Conservation (phyloP, 139 green algal genomes). For the Tetradesmus lagerheimii region DNA sequence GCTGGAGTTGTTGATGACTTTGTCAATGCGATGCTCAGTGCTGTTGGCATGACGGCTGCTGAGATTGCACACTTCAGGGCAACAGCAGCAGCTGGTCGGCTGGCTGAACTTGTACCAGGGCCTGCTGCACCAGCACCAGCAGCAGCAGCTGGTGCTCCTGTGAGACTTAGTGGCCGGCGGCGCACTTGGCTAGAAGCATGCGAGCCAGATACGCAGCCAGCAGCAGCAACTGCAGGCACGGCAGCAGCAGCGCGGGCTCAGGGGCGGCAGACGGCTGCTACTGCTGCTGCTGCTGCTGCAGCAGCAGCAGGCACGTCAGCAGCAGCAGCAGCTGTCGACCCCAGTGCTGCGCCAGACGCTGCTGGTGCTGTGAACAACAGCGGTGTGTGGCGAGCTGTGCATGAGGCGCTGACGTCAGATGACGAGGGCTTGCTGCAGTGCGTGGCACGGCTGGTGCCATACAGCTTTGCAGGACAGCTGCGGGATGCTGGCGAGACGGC, state of each 20-base stretch:
- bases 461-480: not conserved
- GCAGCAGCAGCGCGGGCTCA: slow-evolving; percentile 2
- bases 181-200: slow-evolving; percentile 14
- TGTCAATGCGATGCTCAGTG: not conserved
- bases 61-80: not conserved
- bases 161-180: not conserved
- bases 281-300: not conserved
- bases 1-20: not conserved
- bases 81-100: not conserved
- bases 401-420: slow-evolving; percentile 39
- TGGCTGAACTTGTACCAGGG: not conserved
- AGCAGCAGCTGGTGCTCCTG: not conserved
- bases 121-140: not conserved
- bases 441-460: slow-evolving; percentile 35
- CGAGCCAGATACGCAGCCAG: not conserved
- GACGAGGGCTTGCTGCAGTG: slow-evolving; percentile 36
- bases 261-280: not conserved
- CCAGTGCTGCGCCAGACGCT: no score
- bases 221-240: not conserved
- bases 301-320: not conserved
- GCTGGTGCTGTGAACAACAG: not conserved
- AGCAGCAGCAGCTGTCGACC: not conserved
- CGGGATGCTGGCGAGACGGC: not conserved
- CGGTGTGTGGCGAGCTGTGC: slow-evolving; percentile 34
- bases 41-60: not conserved